phyloP scores from a whole-genome alignment of 257 asterid genomes.

The Fraxinus excelsior region DNA sequence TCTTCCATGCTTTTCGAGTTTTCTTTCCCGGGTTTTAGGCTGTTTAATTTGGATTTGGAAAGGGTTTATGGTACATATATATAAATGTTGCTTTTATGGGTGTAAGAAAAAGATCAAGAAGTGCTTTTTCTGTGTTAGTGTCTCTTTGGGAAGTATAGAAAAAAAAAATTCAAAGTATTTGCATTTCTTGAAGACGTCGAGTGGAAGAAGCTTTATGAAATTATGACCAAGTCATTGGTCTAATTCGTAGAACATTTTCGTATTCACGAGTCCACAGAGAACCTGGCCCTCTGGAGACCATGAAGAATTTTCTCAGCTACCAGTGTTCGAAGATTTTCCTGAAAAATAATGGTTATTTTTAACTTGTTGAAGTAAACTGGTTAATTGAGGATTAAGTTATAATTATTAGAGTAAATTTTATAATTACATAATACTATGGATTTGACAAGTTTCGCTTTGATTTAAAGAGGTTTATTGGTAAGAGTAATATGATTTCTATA shows the following conservation, averaged over 20 bases:
- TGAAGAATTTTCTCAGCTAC: constrained; percentile 33
- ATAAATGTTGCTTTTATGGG: background rate
- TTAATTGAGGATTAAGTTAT: background rate
- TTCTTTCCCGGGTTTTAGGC: background rate
- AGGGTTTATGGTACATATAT: constrained; percentile 3
- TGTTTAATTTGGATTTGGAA: background rate
- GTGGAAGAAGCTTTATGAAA: constrained; percentile 41
- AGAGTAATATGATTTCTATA: too few species aligned
- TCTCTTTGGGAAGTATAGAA: background rate
- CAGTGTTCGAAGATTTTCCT: too few species aligned
- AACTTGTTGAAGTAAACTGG: background rate
- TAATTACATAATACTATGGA: too few species aligned
- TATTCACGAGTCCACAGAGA: constrained; percentile 51
- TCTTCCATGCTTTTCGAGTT: constrained; percentile 49
- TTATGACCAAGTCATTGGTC: constrained; percentile 38
- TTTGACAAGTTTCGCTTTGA: too few species aligned
- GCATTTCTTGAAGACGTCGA: constrained; percentile 49
- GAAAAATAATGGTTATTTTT: too few species aligned
- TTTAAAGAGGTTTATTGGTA: too few species aligned
- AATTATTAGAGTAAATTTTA: too few species aligned
- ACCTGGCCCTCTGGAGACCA: constrained; percentile 59
- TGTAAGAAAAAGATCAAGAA: background rate
- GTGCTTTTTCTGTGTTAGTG: constrained; percentile 17
- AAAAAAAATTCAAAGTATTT: constrained; percentile 62
- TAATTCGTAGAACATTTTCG: constrained; percentile 21